Evolutionary conservation across 352 stramenopile genomes (phyloP).

Genomic region (Thraustotheca clavata): DNA sequence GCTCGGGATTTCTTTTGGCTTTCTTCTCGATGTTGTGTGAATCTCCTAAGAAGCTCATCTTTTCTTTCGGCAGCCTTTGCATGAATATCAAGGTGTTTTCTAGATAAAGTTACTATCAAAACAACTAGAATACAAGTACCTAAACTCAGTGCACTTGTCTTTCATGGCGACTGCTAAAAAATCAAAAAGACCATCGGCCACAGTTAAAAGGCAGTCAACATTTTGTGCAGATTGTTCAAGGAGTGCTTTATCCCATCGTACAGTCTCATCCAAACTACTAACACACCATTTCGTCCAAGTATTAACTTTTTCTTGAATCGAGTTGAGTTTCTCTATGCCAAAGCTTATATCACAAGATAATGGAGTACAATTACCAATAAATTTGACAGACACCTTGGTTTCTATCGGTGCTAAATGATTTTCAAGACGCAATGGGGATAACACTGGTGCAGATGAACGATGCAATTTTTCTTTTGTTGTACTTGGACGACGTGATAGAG

Average conservation of each 20-base stretch:
- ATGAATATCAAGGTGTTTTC: slow-evolving; percentile 25
- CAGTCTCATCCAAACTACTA: not conserved
- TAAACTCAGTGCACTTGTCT: slow-evolving; percentile 13
- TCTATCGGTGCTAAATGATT: not conserved
- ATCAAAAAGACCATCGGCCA: slow-evolving; percentile 19
- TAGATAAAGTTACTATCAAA: not conserved
- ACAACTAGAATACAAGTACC: not conserved
- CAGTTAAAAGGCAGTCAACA: slow-evolving; percentile 19
- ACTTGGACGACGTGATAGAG: not conserved
- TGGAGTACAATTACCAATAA: not conserved
- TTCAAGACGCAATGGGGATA: not conserved
- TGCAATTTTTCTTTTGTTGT: slow-evolving; percentile 17
- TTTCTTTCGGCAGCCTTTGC: slow-evolving; percentile 50
- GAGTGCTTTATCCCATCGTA: slow-evolving; percentile 15
- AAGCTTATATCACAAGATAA: not conserved
- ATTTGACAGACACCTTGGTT: slow-evolving; percentile 17
- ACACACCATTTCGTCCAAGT: slow-evolving; percentile 15
- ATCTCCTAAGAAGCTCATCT: slow-evolving; percentile 43
- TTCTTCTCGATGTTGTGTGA: slow-evolving; percentile 51
- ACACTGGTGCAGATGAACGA: not conserved
- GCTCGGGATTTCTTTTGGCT: slow-evolving; percentile 31
- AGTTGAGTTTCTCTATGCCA: slow-evolving; percentile 11
- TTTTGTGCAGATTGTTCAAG: slow-evolving; percentile 16
- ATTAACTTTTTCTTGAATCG: slow-evolving; percentile 19
- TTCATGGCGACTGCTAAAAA: slow-evolving; percentile 19